Conservation (phyloP, 495 filamentous ascomycete genomes). For the Talaromyces borbonicus region DNA sequence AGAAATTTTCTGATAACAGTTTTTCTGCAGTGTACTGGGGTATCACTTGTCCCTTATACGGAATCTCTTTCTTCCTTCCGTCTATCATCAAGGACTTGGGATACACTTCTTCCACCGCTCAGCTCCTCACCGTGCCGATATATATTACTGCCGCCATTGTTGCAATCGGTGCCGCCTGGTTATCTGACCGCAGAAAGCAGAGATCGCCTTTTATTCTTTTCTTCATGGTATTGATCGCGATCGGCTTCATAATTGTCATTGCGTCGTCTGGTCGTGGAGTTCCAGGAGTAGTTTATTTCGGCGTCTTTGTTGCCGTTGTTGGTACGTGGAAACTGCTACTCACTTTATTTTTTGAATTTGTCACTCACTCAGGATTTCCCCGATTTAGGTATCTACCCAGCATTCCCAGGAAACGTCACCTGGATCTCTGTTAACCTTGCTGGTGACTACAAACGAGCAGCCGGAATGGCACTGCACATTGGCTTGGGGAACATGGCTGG, state of each 20-base stretch:
- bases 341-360: slow-evolving; percentile 19
- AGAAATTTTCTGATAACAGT: slow-evolving; percentile 3
- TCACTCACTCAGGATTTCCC: neutral
- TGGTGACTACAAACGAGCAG: slow-evolving; percentile 59
- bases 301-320: slow-evolving; percentile 61
- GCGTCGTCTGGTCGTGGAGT: slow-evolving; percentile 28
- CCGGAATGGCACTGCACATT: slow-evolving; percentile 68
- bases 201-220: slow-evolving; percentile 56
- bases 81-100: slow-evolving; percentile 58
- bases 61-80: slow-evolving; percentile 64
- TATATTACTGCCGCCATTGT: slow-evolving; percentile 52
- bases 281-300: slow-evolving; percentile 62
- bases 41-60: slow-evolving; percentile 60
- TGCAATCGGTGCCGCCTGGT: slow-evolving; percentile 45
- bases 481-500: slow-evolving; percentile 65
- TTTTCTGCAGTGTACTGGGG: slow-evolving; percentile 40
- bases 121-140: slow-evolving; percentile 62
- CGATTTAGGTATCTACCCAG: slow-evolving; percentile 27
- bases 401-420: slow-evolving; percentile 54
- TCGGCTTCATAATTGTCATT: slow-evolving; percentile 56
- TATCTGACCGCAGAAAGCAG: slow-evolving; percentile 50
- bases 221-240: slow-evolving; percentile 47
- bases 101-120: slow-evolving; percentile 53
- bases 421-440: slow-evolving; percentile 67
- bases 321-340: slow-evolving; percentile 52